Evolutionary conservation across 192 early-diverging fungal species (phyloP).

Genomic region (Radiomyces spectabilis): DNA sequence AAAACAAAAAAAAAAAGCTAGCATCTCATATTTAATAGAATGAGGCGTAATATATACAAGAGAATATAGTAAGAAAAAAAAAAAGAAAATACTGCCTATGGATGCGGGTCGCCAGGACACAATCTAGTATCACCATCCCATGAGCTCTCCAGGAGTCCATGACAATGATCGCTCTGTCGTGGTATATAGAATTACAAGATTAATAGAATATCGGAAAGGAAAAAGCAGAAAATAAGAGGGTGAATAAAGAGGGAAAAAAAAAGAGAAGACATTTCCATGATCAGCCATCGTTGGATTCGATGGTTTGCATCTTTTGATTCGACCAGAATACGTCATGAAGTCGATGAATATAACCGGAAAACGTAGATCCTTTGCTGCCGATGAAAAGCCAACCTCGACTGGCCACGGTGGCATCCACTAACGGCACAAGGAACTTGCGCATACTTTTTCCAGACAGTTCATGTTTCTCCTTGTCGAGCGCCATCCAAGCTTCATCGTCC

Average conservation of each 20-base stretch:
- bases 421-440: constrained; percentile 18
- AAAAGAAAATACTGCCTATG: too few species aligned
- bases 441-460: constrained; percentile 8
- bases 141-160: too few species aligned
- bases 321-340: constrained; percentile 24
- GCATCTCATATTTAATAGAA: too few species aligned
- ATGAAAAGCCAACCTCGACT: constrained; percentile 24
- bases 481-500: constrained; percentile 16
- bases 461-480: constrained; percentile 6
- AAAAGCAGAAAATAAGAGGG: not conserved
- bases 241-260: not conserved
- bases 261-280: not conserved
- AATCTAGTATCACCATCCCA: too few species aligned
- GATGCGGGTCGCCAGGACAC: too few species aligned
- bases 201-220: not conserved
- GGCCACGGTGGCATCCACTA: constrained; percentile 22
- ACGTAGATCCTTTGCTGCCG: constrained; percentile 23
- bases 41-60: too few species aligned
- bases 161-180: not conserved
- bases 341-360: constrained; percentile 21
- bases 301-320: not conserved
- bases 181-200: not conserved
- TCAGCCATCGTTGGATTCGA: not conserved
- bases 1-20: too few species aligned
- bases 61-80: too few species aligned